phyloP scores from a whole-genome alignment of 306 rosid genomes.

The Trifolium subterraneum region DNA sequence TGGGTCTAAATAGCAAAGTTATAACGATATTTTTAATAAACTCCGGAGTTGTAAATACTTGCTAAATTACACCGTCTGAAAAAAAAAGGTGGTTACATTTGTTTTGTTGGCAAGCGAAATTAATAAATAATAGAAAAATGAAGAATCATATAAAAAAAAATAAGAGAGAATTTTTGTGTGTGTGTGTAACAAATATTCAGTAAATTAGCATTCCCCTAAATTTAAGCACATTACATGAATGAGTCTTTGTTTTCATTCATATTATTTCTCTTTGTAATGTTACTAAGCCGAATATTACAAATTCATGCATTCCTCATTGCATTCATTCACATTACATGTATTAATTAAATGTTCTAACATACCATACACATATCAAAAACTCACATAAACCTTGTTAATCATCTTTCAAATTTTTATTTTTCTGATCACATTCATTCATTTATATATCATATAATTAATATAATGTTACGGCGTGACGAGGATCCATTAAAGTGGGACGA shows the following conservation, averaged over 20 bases:
- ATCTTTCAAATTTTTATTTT: not conserved
- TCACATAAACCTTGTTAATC: not conserved
- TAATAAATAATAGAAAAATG: no score
- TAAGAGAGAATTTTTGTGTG: not conserved
- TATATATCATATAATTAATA: not conserved
- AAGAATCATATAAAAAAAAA: no score
- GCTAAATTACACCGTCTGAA: no score
- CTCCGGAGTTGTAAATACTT: no score
- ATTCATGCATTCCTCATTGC: no score
- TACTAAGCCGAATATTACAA: no score
- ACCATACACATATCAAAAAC: not conserved
- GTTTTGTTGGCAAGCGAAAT: no score
- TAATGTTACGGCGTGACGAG: not conserved
- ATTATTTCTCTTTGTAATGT: no score
- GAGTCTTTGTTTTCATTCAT: not conserved
- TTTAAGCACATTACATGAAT: not conserved
- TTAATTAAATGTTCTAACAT: not conserved
- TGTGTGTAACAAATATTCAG: constrained; percentile 12
- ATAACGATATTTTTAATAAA: no score
- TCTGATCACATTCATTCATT: not conserved
- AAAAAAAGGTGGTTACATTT: no score
- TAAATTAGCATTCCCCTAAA: constrained; percentile 25
- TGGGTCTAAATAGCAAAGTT: no score
- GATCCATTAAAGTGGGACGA: constrained; percentile 64
- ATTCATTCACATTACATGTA: no score